Evolutionary conservation across 2,329 filamentous ascomycete genomes (phyloP).

Genomic region (Neofusicoccum sp.): DNA sequence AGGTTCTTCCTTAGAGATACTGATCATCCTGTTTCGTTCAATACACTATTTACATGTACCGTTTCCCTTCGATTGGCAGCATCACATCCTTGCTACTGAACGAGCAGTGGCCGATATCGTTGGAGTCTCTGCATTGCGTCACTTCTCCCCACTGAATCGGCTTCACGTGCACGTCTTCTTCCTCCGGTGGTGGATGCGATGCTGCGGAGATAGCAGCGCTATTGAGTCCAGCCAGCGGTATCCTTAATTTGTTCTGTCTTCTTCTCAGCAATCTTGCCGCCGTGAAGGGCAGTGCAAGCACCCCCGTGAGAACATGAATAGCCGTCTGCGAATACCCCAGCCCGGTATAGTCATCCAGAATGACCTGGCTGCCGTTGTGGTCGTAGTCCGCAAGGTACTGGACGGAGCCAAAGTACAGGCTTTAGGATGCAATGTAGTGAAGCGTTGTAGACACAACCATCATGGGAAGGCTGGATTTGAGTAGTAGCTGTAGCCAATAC

Average conservation of each 20-base stretch:
- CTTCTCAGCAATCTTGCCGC: not conserved
- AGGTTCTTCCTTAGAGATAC: no score
- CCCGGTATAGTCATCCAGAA: not conserved
- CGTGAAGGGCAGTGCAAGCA: not conserved
- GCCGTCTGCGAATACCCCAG: not conserved
- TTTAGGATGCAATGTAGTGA: not conserved
- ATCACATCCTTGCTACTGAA: not conserved
- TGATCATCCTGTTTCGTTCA: no score
- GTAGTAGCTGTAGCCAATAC: no score
- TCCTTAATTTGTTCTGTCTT: not conserved
- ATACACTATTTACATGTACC: not conserved
- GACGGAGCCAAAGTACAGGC: not conserved
- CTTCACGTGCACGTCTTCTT: not conserved
- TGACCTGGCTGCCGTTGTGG: no score
- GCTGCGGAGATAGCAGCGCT: not conserved
- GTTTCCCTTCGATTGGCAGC: not conserved
- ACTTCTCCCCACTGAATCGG: not conserved
- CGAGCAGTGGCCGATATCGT: not conserved
- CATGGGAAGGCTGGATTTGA: no score
- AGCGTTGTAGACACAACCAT: not conserved
- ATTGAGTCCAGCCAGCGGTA: not conserved
- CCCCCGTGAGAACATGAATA: not conserved
- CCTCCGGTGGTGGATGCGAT: not conserved
- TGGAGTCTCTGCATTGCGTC: not conserved
- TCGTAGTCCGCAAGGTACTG: no score